phyloP scores from a whole-genome alignment of 108 stramenopile species.

The Cyclotella cryptica region DNA sequence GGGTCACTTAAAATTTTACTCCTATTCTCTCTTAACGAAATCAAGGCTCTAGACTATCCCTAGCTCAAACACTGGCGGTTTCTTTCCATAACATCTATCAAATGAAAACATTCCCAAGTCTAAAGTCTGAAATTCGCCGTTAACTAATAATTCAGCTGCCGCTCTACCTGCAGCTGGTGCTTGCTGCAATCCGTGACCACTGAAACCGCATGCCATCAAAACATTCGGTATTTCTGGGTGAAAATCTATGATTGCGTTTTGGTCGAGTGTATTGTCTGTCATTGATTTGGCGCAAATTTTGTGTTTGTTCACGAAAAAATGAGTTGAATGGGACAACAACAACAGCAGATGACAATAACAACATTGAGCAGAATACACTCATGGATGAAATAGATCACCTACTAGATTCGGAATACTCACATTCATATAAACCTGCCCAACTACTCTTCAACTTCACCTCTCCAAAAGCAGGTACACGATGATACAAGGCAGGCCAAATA shows the following conservation, averaged over 20 bases:
- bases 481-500: slow-evolving; percentile 75
- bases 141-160: slow-evolving; percentile 64
- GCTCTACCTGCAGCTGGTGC: slow-evolving; percentile 73
- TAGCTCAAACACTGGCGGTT: slow-evolving; percentile 51
- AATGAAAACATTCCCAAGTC: slow-evolving; percentile 70
- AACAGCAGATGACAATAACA: background rate
- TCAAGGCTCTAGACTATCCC: slow-evolving; percentile 52
- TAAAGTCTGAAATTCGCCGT: slow-evolving; percentile 59
- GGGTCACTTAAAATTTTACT: background rate
- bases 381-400: background rate
- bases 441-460: slow-evolving; percentile 67
- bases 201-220: slow-evolving; percentile 71
- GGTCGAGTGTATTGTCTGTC: slow-evolving; percentile 71
- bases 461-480: slow-evolving; percentile 79
- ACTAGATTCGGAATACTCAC: slow-evolving; percentile 9
- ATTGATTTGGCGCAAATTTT: background rate
- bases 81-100: slow-evolving; percentile 52
- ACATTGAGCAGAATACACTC: background rate
- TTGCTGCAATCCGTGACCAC: slow-evolving; percentile 82
- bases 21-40: background rate
- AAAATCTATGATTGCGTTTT: slow-evolving; percentile 84
- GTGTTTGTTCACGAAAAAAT: background rate
- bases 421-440: slow-evolving; percentile 86
- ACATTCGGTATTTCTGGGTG: slow-evolving; percentile 79
- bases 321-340: background rate